Evolutionary conservation across 2,329 filamentous ascomycete species (phyloP), one percentile per base, ranked within the genome.

Genomic region (Fonsecaea monophora): DNA sequence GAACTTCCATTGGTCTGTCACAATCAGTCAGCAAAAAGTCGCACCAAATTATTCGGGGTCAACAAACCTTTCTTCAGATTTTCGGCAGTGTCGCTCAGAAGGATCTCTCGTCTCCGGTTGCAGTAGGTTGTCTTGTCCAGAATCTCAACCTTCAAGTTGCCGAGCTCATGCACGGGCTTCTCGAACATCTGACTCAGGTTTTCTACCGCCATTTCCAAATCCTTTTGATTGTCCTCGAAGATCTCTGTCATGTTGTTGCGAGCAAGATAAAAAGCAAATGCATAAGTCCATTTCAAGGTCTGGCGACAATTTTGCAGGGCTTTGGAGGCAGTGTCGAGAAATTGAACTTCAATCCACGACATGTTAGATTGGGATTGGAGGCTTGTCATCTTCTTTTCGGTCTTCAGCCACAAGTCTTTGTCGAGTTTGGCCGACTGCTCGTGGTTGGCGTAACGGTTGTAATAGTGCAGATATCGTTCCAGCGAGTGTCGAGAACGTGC

Each of bases 261-360:
- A 2, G 90, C 90, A n/a, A 99, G 87, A 76, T 99, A 99, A 78
- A 95, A 99, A 0, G 95, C 95, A 80, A 99, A 99, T 0, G 95
- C 95, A 75, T 99, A 99, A 0, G 95, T 99, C 95, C 95, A 99
- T 82, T 99, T 99, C 4, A 99, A 84, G 0, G 95, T 99, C 81
- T 98, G 94, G n/a, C 95, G 91, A 79, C 95, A 99, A 55, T 92
- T 93, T 81, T 98, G 94, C 15, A 99, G 85, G 2, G 94, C 92
- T 76, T 97, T 92, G 0, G 94, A 97, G 0, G 95, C 95, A 1
- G 92, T 90, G 75, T 97, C 92, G 25, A 99, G 86, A 77, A 98
- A 99, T 76, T 99, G 95, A 6, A 99, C 95, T 77, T 99, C 95
- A 67, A 99, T 99, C 95, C 95, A 99, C 0, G 94, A 97, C 88